phyloP scores from a whole-genome alignment of 75 land plant species.

The Cryptomeria japonica region DNA sequence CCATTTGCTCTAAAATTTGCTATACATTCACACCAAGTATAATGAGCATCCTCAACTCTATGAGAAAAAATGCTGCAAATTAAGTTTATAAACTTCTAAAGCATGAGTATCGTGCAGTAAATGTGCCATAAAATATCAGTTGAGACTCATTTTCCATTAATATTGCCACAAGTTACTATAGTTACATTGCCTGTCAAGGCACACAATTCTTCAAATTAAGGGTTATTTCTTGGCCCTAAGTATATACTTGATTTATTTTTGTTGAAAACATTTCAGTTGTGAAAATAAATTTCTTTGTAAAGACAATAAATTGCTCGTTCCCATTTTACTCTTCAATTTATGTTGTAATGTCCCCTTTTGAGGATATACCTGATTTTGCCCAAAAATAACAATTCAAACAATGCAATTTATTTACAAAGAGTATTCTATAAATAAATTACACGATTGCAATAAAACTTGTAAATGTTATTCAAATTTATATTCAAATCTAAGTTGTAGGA shows the following conservation, averaged over 20 bases:
- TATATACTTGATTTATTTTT: not conserved
- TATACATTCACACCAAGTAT: not conserved
- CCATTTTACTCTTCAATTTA: not conserved
- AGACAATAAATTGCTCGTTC: not conserved
- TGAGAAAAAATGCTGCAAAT: not conserved
- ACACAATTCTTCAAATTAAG: not conserved
- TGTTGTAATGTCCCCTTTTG: no score
- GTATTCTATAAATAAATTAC: no score
- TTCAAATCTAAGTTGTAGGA: no score
- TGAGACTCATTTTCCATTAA: not conserved
- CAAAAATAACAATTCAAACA: no score
- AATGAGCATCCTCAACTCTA: not conserved
- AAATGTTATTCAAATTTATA: no score
- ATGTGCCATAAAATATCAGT: not conserved
- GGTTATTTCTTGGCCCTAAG: not conserved
- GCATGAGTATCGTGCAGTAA: not conserved
- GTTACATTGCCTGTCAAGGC: not conserved
- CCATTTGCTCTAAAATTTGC: not conserved
- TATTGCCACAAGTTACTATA: not conserved
- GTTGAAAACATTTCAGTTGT: not conserved
- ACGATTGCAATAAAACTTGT: no score
- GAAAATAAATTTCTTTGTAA: not conserved
- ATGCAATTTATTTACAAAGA: no score
- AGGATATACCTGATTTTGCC: no score
- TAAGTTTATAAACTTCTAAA: not conserved